Base-by-base conservation (phyloP, 345 rosid genomes). In the Eucalyptus polyanthemos region DNA sequence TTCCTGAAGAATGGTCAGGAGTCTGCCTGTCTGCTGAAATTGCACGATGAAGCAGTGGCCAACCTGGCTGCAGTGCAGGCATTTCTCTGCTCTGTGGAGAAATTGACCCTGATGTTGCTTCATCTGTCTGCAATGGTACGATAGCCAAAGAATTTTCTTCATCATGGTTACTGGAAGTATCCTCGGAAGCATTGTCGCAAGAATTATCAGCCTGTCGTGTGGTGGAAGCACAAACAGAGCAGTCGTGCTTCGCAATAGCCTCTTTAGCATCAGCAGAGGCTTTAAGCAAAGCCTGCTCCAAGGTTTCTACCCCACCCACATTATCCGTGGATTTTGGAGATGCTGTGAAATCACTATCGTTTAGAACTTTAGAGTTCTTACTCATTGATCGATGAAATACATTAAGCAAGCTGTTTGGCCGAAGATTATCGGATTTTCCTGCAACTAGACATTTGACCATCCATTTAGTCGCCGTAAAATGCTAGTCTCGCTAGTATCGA, bases 11-110 rank as follows among this genome's bases (percentile, higher is more conserved):
- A 86, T 90, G 90, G 69, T 90, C 90, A 54, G 91, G 89, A 27
- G 93, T 89, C 81, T 89, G 90, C 83, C 86, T 76, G 56, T 95
- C 90, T 1, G 93, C 54, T 54, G 90, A 89, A 85, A 88, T 80
- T 45, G 95, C 89, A 85, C 91, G 95, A 56, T 95, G 93, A 88
- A 94, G 98, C 89, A 96, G 91, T 56, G 99, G 97, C 99, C 99
- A 96, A 62, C 99, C 97, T 31, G 99, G 97, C 87, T 91, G 94
- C 87, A 89, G 67, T 88, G 94, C 96, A 89, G 98, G 95, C 90
- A 93, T 88, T 88, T 93, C 92, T 90, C 87, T 92, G 34, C 92
- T 90, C 90, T 93, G 88, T 90, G 72, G 80, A 80, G 97, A 91
- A 47, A 89, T 50, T n/a, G 96, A 93, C 89, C 92, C 88, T 2